Conservation (phyloP, 495 filamentous ascomycete genomes). For the Annulohypoxylon bovei region DNA sequence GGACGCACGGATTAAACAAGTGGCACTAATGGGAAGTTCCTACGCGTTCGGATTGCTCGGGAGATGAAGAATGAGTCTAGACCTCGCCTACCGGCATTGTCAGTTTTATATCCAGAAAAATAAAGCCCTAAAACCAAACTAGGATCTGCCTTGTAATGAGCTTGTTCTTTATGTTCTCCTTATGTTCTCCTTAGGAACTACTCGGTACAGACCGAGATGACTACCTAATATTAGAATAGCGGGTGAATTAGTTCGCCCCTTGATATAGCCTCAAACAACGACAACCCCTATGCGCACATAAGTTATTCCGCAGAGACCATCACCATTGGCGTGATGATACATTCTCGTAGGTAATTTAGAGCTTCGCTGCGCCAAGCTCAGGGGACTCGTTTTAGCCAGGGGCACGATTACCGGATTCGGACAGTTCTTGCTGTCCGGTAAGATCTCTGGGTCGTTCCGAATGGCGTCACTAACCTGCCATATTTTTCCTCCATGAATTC, state of each 20-base stretch:
- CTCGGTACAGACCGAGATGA: not conserved
- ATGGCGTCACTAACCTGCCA: constrained; percentile 33
- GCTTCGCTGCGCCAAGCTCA: constrained; percentile 12
- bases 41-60: not conserved
- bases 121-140: not conserved
- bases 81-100: not conserved
- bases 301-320: constrained; percentile 19
- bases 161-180: not conserved
- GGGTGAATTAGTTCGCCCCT: constrained; percentile 1
- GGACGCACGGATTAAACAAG: not conserved
- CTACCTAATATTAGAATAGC: not conserved
- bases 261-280: not conserved
- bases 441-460: constrained; percentile 37
- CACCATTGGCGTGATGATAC: constrained; percentile 26
- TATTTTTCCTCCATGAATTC: constrained; percentile 15
- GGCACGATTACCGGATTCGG: not conserved
- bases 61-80: not conserved
- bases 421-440: constrained; percentile 20
- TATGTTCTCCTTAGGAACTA: not conserved
- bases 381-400: constrained; percentile 38
- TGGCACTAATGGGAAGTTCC: not conserved
- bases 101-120: not conserved
- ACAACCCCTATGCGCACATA: not conserved
- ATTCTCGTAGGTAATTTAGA: constrained; percentile 9
- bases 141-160: not conserved